Percentiles rank a stretch among this genome's conserved stretches.
Evolutionary conservation across 257 asterid genomes (phyloP).

Genomic region (Solanum gandarillasii): DNA sequence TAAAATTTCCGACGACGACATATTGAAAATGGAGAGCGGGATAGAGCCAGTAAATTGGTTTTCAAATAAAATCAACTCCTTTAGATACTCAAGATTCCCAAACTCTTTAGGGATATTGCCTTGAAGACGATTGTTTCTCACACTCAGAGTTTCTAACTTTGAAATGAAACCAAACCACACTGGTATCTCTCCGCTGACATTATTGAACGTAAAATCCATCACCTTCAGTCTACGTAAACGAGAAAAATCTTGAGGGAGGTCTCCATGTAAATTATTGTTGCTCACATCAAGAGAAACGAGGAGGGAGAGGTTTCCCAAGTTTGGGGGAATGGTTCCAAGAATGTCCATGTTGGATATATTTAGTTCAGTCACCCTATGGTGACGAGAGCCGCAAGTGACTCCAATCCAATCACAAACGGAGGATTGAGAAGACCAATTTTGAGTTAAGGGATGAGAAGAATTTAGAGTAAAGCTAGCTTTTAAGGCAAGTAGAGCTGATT

Average conservation of each 20-base stretch:
- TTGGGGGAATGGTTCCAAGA: background rate
- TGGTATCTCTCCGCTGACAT: slow-evolving; percentile 12
- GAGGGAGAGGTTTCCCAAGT: slow-evolving; percentile 1
- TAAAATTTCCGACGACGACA: background rate
- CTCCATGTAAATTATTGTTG: slow-evolving; percentile 10
- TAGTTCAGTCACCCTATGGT: no score
- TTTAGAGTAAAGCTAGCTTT: no score
- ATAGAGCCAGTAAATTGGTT: slow-evolving; percentile 18
- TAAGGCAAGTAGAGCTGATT: no score
- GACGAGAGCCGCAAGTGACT: background rate
- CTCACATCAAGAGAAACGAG: slow-evolving; percentile 6
- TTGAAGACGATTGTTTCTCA: background rate
- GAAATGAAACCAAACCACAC: background rate
- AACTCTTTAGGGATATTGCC: background rate
- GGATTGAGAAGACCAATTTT: no score
- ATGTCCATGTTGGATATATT: background rate
- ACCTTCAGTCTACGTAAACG: background rate
- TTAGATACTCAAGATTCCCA: slow-evolving; percentile 8
- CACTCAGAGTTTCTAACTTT: background rate
- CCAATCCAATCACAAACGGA: no score
- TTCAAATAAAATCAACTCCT: slow-evolving; percentile 4
- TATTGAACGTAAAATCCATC: background rate
- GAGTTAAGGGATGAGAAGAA: no score
- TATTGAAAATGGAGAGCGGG: background rate
- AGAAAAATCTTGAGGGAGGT: background rate